These are phyloP conservation scores for Monocercomonoides exilis DNA, from an alignment of 78 protist genomes.

Conservation along the genomic window DNA sequence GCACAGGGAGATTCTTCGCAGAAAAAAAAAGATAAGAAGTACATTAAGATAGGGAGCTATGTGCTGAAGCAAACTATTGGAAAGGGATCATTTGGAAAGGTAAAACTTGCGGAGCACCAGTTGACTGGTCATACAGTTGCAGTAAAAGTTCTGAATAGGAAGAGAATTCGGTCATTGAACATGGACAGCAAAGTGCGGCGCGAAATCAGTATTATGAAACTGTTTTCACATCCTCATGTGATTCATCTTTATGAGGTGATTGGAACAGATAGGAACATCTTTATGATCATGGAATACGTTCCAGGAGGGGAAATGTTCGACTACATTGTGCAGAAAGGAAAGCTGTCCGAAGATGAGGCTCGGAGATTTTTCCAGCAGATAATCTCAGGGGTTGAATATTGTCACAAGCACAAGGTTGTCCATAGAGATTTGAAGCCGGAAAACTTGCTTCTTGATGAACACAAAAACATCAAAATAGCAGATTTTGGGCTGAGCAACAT, in stretches of 20 bases:
- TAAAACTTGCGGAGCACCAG: constrained; percentile 64
- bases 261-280: constrained; percentile 84
- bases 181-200: constrained; percentile 84
- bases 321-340: constrained; percentile 89
- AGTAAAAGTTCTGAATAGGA: constrained; percentile 84
- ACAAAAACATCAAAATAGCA: constrained; percentile 72
- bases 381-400: constrained; percentile 71
- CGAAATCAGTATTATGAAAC: constrained; percentile 86
- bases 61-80: constrained; percentile 60
- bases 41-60: constrained; percentile 55
- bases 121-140: constrained; percentile 80
- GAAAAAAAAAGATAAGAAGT: not conserved
- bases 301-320: constrained; percentile 97
- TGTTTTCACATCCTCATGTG: constrained; percentile 94
- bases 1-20: too few relatives aligned
- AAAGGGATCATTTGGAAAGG: constrained; percentile 73
- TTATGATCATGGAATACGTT: constrained; percentile 77
- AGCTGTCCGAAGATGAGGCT: constrained; percentile 72
- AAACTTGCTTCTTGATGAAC: constrained; percentile 61
- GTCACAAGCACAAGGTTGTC: constrained; percentile 57
- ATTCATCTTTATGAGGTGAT: constrained; percentile 91
- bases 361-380: constrained; percentile 92
- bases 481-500: constrained; percentile 95
- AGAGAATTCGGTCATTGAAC: constrained; percentile 66
- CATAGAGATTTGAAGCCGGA: constrained; percentile 98